Conservation (phyloP, 2,329 filamentous ascomycete genomes). For the Fusarium lyarnte region DNA sequence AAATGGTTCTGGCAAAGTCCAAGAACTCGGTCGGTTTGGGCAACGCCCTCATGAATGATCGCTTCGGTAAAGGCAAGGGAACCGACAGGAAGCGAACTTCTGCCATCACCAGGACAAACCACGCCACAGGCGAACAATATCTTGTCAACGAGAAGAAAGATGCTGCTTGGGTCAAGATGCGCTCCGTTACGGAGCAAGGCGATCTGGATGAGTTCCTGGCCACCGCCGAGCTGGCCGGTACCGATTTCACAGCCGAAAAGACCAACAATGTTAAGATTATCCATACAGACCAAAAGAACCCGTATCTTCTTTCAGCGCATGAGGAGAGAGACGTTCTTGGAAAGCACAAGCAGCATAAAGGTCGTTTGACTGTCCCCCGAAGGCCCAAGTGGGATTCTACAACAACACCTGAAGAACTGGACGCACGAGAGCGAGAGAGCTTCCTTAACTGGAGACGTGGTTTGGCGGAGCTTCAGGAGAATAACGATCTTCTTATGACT, state of each 20-base stretch:
- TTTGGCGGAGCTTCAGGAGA: constrained; percentile 91
- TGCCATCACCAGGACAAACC: constrained; percentile 73
- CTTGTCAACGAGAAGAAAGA: constrained; percentile 91
- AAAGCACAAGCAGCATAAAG: constrained; percentile 85
- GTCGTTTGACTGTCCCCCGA: constrained; percentile 85
- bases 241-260: constrained; percentile 98
- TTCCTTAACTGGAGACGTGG: constrained; percentile 90
- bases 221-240: constrained; percentile 96
- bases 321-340: constrained; percentile 82
- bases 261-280: constrained; percentile 99
- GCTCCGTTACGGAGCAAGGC: constrained; percentile 96
- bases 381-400: constrained; percentile 87
- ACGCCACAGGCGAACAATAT: constrained; percentile 87
- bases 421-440: constrained; percentile 79
- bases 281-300: constrained; percentile 94
- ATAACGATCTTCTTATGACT: constrained; percentile 94
- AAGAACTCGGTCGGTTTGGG: constrained; percentile 95
- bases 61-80: constrained; percentile 93
- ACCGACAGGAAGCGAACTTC: constrained; percentile 77
- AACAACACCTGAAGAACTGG: constrained; percentile 86
- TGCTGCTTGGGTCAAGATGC: constrained; percentile 99
- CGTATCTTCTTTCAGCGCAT: constrained; percentile 84
- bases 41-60: constrained; percentile 98
- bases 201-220: constrained; percentile 96
- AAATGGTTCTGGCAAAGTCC: constrained; percentile 80